Percentiles rank a stretch among this genome's conserved stretches.
Conservation (phyloP, 2,329 filamentous ascomycete species). For the Coniochaeta prunicola region DNA sequence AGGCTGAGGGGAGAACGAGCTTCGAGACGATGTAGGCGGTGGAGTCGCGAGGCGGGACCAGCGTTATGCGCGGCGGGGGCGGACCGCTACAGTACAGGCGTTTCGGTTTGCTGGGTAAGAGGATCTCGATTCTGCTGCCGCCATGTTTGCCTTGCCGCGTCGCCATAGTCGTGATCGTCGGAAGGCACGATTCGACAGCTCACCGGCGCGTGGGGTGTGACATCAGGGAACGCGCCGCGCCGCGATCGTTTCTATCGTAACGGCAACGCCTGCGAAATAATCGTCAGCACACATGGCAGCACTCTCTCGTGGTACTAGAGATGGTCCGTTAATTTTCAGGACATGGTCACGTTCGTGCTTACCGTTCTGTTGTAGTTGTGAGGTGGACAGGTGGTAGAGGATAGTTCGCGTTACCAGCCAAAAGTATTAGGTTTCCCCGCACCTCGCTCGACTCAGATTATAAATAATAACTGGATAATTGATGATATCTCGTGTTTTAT, state of each 20-base stretch:
- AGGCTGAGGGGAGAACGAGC: constrained; percentile 32
- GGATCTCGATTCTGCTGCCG: constrained; percentile 20
- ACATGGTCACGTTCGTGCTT: neutral
- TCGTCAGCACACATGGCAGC: neutral
- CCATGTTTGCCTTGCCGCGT: neutral
- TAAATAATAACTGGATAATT: neutral
- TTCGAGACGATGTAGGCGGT: constrained; percentile 51
- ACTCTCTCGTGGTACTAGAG: neutral
- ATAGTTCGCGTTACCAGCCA: neutral
- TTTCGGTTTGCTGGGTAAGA: constrained; percentile 20
- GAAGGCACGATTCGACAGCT: neutral
- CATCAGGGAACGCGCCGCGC: neutral
- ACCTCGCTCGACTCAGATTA: neutral
- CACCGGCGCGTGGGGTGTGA: neutral
- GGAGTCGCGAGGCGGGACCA: constrained; percentile 41
- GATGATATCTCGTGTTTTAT: no score
- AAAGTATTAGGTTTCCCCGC: neutral
- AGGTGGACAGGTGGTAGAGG: neutral
- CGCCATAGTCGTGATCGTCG: neutral
- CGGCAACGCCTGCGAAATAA: neutral
- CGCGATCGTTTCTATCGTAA: neutral
- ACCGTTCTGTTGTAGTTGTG: neutral
- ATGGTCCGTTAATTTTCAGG: neutral
- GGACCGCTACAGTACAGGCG: constrained; percentile 43
- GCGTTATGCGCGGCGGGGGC: constrained; percentile 35